These are phyloP conservation scores for Debaryomycetaceae sp. DNA, from an alignment of 1,139 yeast genomes.

Conservation along the genomic window DNA sequence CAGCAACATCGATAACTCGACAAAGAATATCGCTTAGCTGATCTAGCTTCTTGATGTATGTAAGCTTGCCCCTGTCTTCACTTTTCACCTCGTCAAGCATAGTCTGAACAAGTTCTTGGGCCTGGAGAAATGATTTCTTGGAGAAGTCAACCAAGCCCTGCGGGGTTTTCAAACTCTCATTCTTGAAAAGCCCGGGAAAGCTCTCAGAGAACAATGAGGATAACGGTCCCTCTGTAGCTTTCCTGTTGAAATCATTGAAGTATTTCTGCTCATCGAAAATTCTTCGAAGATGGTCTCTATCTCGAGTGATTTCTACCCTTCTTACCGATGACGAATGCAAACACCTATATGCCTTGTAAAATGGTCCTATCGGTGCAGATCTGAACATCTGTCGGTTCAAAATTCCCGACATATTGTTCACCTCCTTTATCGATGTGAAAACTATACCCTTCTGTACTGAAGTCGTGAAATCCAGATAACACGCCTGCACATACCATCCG, in stretches of 20 bases:
- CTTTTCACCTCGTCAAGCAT: constrained; percentile 47
- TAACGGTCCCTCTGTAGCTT: constrained; percentile 6
- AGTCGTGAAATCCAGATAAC: too few relatives aligned
- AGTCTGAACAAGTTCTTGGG: constrained; percentile 55
- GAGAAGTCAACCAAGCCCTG: constrained; percentile 70
- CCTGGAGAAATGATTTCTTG: constrained; percentile 55
- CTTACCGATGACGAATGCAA: neutral
- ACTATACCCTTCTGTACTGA: too few relatives aligned
- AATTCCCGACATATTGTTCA: neutral
- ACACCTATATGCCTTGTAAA: neutral
- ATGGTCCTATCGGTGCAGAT: neutral
- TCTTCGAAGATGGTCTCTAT: constrained; percentile 5
- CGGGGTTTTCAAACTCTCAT: constrained; percentile 65
- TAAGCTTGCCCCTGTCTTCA: constrained; percentile 42
- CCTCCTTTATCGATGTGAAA: too few relatives aligned
- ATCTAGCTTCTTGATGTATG: constrained; percentile 68
- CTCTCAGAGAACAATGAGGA: constrained; percentile 9
- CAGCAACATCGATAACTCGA: constrained; percentile 91
- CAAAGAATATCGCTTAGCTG: constrained; percentile 85
- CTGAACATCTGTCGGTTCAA: neutral
- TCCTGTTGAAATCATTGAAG: constrained; percentile 32
- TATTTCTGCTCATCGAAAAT: constrained; percentile 48
- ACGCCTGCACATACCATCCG: too few relatives aligned
- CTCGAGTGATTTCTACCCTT: neutral
- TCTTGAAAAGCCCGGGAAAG: constrained; percentile 67